phyloP scores from a whole-genome alignment of 768 basidiomycete genomes.

The Podaxis mareebaensis region DNA sequence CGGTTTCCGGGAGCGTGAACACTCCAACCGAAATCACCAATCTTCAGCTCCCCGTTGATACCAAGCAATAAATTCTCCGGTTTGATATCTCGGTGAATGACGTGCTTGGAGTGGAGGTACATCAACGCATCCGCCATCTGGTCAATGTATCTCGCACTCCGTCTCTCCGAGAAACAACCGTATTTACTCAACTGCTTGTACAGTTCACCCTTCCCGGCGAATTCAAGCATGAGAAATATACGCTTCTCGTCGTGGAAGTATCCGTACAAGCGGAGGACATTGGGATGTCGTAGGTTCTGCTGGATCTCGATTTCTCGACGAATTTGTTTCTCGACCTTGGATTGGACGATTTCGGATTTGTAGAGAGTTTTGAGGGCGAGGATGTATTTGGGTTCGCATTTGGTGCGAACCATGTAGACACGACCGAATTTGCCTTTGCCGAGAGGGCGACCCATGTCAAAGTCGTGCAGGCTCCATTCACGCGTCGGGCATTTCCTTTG shows the following conservation, averaged over 20 bases:
- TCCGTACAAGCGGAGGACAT: slow-evolving; percentile 91
- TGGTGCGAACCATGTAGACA: slow-evolving; percentile 98
- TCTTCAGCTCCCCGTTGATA: slow-evolving; percentile 95
- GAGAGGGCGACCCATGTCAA: slow-evolving; percentile 93
- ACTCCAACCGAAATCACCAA: slow-evolving; percentile 98
- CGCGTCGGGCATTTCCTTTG: slow-evolving; percentile 68
- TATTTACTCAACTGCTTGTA: slow-evolving; percentile 92
- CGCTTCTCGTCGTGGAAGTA: slow-evolving; percentile 99
- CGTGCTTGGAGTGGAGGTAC: slow-evolving; percentile 93
- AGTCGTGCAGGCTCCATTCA: slow-evolving; percentile 82
- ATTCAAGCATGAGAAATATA: slow-evolving; percentile 98
- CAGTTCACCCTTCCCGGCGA: slow-evolving; percentile 94
- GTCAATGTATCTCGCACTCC: slow-evolving; percentile 88
- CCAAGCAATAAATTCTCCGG: slow-evolving; percentile 96
- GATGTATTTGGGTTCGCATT: slow-evolving; percentile 84
- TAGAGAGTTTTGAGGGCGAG: slow-evolving; percentile 96
- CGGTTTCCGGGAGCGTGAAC: slow-evolving; percentile 94
- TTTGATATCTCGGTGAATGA: slow-evolving; percentile 99
- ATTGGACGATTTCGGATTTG: slow-evolving; percentile 93
- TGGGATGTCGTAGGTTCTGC: slow-evolving; percentile 92
- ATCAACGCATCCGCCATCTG: slow-evolving; percentile 97
- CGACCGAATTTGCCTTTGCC: slow-evolving; percentile 99
- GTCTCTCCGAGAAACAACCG: slow-evolving; percentile 85
- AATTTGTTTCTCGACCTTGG: slow-evolving; percentile 94
- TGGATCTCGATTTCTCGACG: slow-evolving; percentile 98